Conservation (phyloP, 164 flowering plant species). For the Brasenia schreberi region DNA sequence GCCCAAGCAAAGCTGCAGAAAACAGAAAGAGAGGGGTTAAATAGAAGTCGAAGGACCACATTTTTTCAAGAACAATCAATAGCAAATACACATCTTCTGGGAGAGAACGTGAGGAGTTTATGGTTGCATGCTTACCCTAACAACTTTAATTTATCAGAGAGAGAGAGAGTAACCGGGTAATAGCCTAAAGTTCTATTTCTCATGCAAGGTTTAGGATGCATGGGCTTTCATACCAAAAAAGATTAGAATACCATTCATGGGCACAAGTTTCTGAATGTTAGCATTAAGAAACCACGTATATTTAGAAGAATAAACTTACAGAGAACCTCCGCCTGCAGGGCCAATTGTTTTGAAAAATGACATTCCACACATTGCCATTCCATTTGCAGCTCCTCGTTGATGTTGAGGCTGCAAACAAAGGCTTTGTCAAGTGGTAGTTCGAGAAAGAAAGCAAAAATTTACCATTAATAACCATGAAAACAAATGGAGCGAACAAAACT, state of each 20-base stretch:
- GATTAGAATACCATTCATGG: not conserved
- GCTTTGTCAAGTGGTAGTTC: not conserved
- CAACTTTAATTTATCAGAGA: not conserved
- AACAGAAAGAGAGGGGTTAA: not conserved
- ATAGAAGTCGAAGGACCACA: too few relatives aligned
- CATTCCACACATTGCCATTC: conserved; percentile 32
- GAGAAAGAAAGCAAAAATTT: not conserved
- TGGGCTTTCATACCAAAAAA: not conserved
- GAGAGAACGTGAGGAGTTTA: not conserved
- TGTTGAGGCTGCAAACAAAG: conserved; percentile 7
- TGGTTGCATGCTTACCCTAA: not conserved
- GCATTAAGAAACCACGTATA: not conserved
- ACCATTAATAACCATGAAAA: not conserved
- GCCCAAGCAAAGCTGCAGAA: conserved; percentile 56
- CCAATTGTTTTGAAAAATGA: conserved; percentile 47
- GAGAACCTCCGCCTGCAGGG: conserved; percentile 44
- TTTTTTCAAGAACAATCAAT: too few relatives aligned
- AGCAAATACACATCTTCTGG: not conserved
- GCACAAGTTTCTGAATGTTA: not conserved
- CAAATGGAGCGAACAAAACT: not conserved
- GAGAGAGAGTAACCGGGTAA: not conserved
- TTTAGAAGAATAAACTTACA: conserved; percentile 19
- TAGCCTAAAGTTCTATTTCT: too few relatives aligned
- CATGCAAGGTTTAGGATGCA: not conserved
- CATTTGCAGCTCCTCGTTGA: conserved; percentile 15